phyloP scores from a whole-genome alignment of 352 stramenopile genomes.

The Globisporangium mamillatum region DNA sequence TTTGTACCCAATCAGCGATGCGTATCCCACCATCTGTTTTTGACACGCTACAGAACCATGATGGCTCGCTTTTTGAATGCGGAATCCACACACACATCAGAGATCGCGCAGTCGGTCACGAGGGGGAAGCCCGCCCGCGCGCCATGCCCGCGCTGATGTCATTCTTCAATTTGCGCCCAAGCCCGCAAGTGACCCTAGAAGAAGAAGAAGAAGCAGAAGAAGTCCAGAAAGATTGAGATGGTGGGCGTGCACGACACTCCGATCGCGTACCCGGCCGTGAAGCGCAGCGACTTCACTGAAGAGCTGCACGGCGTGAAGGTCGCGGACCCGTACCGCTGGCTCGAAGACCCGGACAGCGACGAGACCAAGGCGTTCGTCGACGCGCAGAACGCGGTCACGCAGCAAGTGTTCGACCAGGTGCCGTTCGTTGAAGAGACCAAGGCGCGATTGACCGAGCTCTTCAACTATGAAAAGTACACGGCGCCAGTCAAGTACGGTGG shows the following conservation, averaged over 20 bases:
- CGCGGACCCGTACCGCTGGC: conserved; percentile 68
- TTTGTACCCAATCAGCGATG: background rate
- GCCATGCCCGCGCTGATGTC: background rate
- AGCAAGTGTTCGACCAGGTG: conserved; percentile 60
- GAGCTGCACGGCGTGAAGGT: conserved; percentile 57
- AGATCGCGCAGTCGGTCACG: background rate
- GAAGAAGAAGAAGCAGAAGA: background rate
- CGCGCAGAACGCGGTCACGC: conserved; percentile 68
- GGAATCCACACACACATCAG: conserved; percentile 2
- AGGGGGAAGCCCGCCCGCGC: background rate
- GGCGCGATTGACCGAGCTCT: conserved; percentile 75
- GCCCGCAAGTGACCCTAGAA: conserved; percentile 2
- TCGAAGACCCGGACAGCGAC: conserved; percentile 74
- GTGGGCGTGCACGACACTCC: background rate
- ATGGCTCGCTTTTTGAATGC: background rate
- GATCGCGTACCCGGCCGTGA: conserved; percentile 51
- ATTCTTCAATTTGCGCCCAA: conserved; percentile 11
- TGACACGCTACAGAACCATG: background rate
- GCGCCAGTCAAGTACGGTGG: conserved; percentile 66
- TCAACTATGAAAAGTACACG: conserved; percentile 89
- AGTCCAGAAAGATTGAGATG: background rate
- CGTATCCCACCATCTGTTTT: background rate
- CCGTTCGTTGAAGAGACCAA: conserved; percentile 74
- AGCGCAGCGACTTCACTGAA: conserved; percentile 46
- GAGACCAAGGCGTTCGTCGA: conserved; percentile 83